A percentile compares a stretch with the other conserved stretches of the same genome.
These are phyloP conservation scores for Thuidium tamariscinum DNA, from an alignment of 225 moss, liverwort and hornwort species.

Conservation along the genomic window DNA sequence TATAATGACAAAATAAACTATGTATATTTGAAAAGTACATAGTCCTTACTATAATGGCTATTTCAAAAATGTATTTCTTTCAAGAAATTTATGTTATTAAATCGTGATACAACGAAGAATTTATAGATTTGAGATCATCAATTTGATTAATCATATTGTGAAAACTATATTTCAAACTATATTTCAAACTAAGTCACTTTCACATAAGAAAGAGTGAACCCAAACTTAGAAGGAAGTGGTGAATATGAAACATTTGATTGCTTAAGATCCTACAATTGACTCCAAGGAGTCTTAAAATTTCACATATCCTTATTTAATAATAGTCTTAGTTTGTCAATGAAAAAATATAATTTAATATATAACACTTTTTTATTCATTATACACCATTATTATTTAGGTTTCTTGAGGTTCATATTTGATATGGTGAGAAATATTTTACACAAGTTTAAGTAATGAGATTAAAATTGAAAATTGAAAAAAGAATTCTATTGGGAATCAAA, in stretches of 20 bases:
- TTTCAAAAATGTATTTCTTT: neutral
- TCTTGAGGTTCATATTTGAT: neutral
- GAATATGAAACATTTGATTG: neutral
- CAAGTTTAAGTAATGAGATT: neutral
- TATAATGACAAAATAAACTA: neutral
- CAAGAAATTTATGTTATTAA: neutral
- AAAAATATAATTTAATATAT: neutral
- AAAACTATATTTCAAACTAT: neutral
- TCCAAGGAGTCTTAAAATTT: neutral
- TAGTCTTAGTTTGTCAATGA: neutral
- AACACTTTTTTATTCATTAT: neutral
- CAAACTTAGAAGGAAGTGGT: accelerated
- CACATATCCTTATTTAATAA: neutral
- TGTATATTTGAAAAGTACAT: neutral
- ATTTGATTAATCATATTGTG: neutral
- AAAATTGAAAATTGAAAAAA: neutral
- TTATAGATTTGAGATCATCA: neutral
- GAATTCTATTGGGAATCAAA: accelerated
- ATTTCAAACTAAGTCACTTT: no score
- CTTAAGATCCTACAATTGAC: neutral
- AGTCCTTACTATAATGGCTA: neutral
- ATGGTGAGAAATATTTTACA: neutral
- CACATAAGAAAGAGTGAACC: neutral
- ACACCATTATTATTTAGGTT: accelerated
- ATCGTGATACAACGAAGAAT: accelerated